phyloP scores from a whole-genome alignment of 768 basidiomycete species.

The Suillus hirtellus region DNA sequence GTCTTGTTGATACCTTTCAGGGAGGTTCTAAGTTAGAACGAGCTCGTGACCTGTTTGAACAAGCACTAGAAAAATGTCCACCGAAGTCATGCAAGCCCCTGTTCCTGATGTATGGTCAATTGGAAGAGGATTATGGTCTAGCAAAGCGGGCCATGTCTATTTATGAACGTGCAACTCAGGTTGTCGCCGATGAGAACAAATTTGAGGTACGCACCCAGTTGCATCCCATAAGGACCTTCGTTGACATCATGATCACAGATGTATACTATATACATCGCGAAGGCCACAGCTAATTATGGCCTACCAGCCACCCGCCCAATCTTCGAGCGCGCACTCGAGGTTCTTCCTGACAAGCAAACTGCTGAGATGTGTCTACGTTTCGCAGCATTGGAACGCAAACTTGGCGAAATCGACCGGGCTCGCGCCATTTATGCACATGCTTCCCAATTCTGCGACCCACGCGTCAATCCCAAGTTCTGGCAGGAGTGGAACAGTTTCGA shows the following conservation, averaged over 20 bases:
- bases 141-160: constrained; percentile 96
- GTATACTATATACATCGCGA: constrained; percentile 96
- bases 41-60: constrained; percentile 96
- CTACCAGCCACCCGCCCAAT: constrained; percentile 95
- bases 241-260: constrained; percentile 52
- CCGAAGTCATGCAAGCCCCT: constrained; percentile 92
- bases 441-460: constrained; percentile 97
- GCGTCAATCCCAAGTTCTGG: constrained; percentile 93
- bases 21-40: constrained; percentile 94
- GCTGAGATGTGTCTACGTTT: constrained; percentile 98
- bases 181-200: constrained; percentile 87
- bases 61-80: constrained; percentile 95
- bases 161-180: constrained; percentile 88
- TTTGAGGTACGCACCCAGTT: constrained; percentile 69
- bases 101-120: constrained; percentile 93
- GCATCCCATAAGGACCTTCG: not conserved
- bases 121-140: constrained; percentile 94
- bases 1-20: constrained; percentile 38
- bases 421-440: constrained; percentile 97
- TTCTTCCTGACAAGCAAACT: constrained; percentile 89
- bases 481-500: constrained; percentile 96
- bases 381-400: constrained; percentile 92
- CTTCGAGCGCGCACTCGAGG: constrained; percentile 93
- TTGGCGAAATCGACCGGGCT: constrained; percentile 98
- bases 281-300: constrained; percentile 94